Conservation (phyloP, 352 stramenopile genomes). For the Globisporangium perplexum region DNA sequence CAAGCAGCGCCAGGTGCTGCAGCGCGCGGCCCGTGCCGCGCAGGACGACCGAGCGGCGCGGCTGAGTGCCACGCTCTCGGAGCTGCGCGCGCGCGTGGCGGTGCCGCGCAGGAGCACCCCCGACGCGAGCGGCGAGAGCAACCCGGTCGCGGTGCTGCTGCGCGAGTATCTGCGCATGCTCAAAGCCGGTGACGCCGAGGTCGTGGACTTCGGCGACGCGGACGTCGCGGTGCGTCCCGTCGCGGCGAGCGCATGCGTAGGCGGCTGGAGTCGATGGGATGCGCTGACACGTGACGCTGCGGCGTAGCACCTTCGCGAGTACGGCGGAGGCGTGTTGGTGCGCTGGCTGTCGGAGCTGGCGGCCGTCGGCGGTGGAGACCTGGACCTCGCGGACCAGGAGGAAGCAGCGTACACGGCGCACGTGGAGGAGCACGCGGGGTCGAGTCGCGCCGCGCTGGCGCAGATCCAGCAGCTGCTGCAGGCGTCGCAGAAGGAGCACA, state of each 20-base stretch:
- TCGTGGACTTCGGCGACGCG: constrained; percentile 34
- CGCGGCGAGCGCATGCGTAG: too few relatives aligned
- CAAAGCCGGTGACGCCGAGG: constrained; percentile 18
- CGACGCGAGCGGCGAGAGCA: constrained; percentile 2
- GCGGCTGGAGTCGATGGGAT: too few relatives aligned
- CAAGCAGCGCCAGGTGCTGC: constrained; percentile 31
- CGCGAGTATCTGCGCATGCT: constrained; percentile 30
- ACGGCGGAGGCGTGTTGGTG: constrained; percentile 14
- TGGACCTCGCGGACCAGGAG: constrained; percentile 11
- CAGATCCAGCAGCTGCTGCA: constrained; percentile 35
- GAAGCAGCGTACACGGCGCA: constrained; percentile 31
- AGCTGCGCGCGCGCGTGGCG: constrained; percentile 8
- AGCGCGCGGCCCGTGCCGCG: constrained; percentile 19
- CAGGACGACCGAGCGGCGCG: constrained; percentile 4
- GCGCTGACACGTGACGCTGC: neutral
- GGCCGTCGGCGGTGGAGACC: neutral
- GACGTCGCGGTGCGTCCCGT: constrained; percentile 22
- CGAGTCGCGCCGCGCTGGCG: constrained; percentile 29
- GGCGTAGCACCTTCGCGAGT: constrained; percentile 30
- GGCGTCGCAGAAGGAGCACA: constrained; percentile 33
- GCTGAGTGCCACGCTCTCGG: neutral
- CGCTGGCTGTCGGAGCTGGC: constrained; percentile 21
- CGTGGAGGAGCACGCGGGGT: constrained; percentile 23
- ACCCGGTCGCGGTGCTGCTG: constrained; percentile 31
- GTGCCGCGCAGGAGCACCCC: neutral